A percentile compares a stretch with the other conserved stretches of the same genome.
phyloP scores from a whole-genome alignment of 1,284 basidiomycete species.

The Kwoniella shivajii region DNA sequence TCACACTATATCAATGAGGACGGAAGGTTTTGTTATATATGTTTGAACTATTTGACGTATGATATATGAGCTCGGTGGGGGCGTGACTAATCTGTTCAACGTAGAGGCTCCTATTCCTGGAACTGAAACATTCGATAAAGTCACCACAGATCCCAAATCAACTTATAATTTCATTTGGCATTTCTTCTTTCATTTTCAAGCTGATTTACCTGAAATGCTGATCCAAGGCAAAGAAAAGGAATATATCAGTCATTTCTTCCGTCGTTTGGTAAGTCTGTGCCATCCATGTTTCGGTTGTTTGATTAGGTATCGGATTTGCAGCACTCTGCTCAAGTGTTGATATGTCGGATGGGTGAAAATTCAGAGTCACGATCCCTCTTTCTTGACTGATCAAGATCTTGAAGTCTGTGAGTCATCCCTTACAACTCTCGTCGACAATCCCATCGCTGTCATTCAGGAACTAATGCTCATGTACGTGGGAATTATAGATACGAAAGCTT shows the following conservation, averaged over 20 bases:
- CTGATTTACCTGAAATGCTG: constrained; percentile 31
- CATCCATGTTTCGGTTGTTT: too few species aligned
- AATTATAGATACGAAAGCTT: constrained; percentile 17
- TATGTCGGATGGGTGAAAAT: too few species aligned
- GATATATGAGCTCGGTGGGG: not conserved
- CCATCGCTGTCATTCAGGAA: not conserved
- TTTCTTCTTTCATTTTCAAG: constrained; percentile 34
- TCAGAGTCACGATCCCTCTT: constrained; percentile 21
- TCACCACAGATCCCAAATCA: constrained; percentile 10
- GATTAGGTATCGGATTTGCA: too few species aligned
- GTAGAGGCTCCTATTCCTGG: constrained; percentile 26
- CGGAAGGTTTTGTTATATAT: not conserved
- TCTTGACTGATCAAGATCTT: constrained; percentile 17
- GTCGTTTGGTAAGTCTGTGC: constrained; percentile 23
- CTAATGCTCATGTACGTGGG: not conserved
- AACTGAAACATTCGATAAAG: constrained; percentile 23
- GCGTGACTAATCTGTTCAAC: not conserved
- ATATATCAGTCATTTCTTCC: constrained; percentile 31
- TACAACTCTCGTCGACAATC: too few species aligned
- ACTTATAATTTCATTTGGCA: constrained; percentile 28
- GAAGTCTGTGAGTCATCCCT: constrained; percentile 16
- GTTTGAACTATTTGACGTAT: not conserved
- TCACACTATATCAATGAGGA: not conserved
- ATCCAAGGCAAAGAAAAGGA: constrained; percentile 28
- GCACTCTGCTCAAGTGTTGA: too few species aligned